Evolutionary conservation across 23 red algal genomes (phyloP).

Genomic region (Gracilaria gracilis): DNA sequence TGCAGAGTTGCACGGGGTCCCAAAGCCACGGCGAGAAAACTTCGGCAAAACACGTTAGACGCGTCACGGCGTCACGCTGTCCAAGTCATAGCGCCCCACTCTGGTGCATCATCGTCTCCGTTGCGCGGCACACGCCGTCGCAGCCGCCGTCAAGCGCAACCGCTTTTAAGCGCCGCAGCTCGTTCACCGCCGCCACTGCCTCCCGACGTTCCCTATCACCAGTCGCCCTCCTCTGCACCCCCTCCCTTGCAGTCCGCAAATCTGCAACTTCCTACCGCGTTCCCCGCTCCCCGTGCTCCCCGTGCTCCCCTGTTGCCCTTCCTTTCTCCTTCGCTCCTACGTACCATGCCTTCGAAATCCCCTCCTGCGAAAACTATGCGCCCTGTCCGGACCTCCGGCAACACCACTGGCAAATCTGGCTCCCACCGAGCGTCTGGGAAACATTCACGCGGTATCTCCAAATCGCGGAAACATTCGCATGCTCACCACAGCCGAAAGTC

Average conservation of each 20-base stretch:
- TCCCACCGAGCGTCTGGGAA: not conserved
- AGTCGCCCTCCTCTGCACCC: not conserved
- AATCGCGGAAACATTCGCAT: conserved; percentile 8
- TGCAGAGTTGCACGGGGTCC: not conserved
- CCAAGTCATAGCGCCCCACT: conserved; percentile 18
- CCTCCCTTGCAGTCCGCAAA: not conserved
- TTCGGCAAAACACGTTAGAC: not conserved
- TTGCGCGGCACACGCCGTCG: conserved; percentile 2
- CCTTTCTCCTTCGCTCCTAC: not conserved
- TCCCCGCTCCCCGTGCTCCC: not conserved
- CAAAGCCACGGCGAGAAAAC: not conserved
- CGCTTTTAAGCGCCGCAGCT: conserved; percentile 19
- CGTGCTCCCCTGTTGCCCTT: not conserved
- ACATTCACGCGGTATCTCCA: not conserved
- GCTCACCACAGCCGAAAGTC: not conserved
- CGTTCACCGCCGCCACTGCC: not conserved
- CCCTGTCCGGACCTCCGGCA: not conserved
- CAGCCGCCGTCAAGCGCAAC: not conserved
- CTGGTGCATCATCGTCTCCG: conserved; percentile 16
- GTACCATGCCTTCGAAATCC: not conserved
- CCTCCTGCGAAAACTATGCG: not conserved
- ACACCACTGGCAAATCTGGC: not conserved
- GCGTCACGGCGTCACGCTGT: conserved; percentile 14
- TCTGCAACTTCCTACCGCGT: not conserved
- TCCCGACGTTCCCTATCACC: not conserved